Evolutionary conservation across 2,329 filamentous ascomycete genomes (phyloP), one percentile per base, ranked within the genome.

Genomic region (Cercospora nicotianae): DNA sequence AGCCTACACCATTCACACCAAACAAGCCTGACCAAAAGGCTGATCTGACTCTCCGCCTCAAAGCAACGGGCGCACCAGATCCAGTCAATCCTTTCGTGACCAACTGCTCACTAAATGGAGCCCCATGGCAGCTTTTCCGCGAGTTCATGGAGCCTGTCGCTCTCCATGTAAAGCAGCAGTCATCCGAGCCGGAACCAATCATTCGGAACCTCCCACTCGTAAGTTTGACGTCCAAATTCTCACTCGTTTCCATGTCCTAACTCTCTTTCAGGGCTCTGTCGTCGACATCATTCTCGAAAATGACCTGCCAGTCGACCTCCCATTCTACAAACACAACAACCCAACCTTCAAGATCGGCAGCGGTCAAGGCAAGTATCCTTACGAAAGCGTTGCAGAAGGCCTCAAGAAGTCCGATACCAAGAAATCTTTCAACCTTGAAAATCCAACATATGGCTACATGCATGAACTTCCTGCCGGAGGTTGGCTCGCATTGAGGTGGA

Each of bases 251-350:
- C 45, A 10, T 23, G 10, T n/a, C 16, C 45, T 66, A 36, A 48
- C 33, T 12, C 42, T 48, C 58, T 63, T 9, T 45, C 20, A 70
- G 39, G 70, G 70, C 61, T 68, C 67, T 26, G 69, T 72, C 4
- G 69, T 72, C 10, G 70, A 71, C 48, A 67, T 72, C 20, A 68
- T 72, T 7, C 60, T 71, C 30, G 65, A 71, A 30, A 72, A 71
- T 42, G 69, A 70, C 28, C 53, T 72, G 20, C 60, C 42, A 7
- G 67, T 69, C 18, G 39, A 59, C 3, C 16, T 71, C 3, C 63
- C 64, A n/a, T 64, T 72, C 65, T 71, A 70, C 64, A 72, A 72
- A 64, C 69, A 71, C 64, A 71, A 72, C 48, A 69, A 71, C 16
- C 60, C 71, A n/a, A 68, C 67, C 9, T 71, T 66, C 63, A 59